phyloP scores from a whole-genome alignment of 768 basidiomycete species.

The Paxillus involutus region DNA sequence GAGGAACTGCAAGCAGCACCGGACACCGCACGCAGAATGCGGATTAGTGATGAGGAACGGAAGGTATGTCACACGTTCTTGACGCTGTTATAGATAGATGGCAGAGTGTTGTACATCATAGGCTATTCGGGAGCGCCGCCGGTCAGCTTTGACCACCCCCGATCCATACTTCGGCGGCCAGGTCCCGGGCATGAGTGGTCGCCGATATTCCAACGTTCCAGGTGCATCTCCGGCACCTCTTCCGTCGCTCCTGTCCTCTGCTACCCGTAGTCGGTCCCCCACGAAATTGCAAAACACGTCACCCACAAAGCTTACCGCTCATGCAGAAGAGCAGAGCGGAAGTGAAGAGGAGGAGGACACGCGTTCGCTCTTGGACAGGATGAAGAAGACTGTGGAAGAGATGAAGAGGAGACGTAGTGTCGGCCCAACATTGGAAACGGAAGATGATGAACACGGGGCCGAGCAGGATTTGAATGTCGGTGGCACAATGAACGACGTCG shows the following conservation, averaged over 20 bases:
- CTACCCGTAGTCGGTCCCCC: constrained; percentile 6
- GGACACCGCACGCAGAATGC: neutral
- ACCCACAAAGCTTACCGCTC: constrained; percentile 9
- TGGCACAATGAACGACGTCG: constrained; percentile 33
- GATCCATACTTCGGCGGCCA: constrained; percentile 51
- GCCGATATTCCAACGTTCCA: constrained; percentile 21
- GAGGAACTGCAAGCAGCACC: constrained; percentile 4
- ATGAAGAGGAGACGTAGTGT: constrained; percentile 30
- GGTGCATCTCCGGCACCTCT: neutral
- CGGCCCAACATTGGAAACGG: constrained; percentile 28
- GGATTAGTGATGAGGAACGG: constrained; percentile 16
- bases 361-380: constrained; percentile 33
- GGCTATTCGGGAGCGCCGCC: constrained; percentile 63
- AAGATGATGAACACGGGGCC: constrained; percentile 41
- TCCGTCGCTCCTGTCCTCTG: constrained; percentile 2
- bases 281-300: constrained; percentile 1
- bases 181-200: constrained; percentile 49
- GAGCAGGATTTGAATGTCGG: constrained; percentile 43
- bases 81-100: neutral
- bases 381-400: constrained; percentile 37
- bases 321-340: constrained; percentile 16
- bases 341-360: constrained; percentile 35
- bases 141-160: constrained; percentile 52
- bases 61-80: constrained; percentile 3
- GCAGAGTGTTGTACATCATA: constrained; percentile 13